These are phyloP conservation scores for Asterionellopsis glacialis DNA, from an alignment of 108 stramenopile genomes.

Conservation along the genomic window DNA sequence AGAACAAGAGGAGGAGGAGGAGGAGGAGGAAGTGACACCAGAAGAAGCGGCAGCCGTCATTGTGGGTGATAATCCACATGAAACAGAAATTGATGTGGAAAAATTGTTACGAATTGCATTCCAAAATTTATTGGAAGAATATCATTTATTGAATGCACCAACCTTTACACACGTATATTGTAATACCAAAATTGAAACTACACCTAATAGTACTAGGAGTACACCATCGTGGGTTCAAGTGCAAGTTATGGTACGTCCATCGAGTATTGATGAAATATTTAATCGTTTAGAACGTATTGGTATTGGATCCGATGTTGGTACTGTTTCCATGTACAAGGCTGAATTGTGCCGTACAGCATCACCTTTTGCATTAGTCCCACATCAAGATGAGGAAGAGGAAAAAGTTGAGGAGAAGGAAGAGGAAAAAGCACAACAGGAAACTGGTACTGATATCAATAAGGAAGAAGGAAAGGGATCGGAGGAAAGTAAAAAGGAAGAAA, in stretches of 20 bases:
- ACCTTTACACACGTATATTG: constrained; percentile 8
- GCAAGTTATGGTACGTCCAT: constrained; percentile 16
- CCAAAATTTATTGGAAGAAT: constrained; percentile 14
- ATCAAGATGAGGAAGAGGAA: background rate
- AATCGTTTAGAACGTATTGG: constrained; percentile 43
- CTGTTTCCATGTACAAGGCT: constrained; percentile 26
- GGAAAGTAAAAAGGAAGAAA: too few relatives aligned
- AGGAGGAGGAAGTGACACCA: constrained; percentile 1
- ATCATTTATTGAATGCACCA: constrained; percentile 21
- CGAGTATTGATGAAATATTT: constrained; percentile 19
- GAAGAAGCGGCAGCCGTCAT: constrained; percentile 9
- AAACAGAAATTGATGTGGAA: constrained; percentile 19
- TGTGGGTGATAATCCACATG: constrained; percentile 1
- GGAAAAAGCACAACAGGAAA: background rate
- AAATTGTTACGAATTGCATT: constrained; percentile 20
- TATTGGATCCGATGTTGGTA: constrained; percentile 36
- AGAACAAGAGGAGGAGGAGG: constrained; percentile 3
- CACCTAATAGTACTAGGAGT: background rate
- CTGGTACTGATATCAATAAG: background rate
- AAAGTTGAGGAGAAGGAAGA: background rate
- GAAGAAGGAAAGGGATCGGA: too few relatives aligned
- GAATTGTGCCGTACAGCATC: constrained; percentile 22
- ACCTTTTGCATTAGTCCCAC: background rate
- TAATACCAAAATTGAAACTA: background rate
- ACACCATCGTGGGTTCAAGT: constrained; percentile 12